Percentiles rank a stretch among this genome's conserved stretches.
Conservation (phyloP, 306 rosid genomes). For the Glycine latifolia region DNA sequence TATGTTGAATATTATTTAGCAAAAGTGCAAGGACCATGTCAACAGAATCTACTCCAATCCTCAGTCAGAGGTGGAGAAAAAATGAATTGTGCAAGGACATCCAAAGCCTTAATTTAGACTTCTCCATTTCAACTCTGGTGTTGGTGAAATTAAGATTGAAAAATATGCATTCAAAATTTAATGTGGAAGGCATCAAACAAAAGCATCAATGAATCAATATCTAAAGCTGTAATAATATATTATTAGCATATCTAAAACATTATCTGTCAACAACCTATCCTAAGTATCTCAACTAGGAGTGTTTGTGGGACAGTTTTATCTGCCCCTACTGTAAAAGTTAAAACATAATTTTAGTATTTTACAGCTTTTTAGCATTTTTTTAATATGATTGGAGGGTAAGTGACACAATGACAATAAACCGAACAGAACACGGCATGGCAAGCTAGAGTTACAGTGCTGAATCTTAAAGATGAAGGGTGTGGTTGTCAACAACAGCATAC, state of each 20-base stretch:
- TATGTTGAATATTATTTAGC: slow-evolving; percentile 18
- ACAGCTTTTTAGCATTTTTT: not conserved
- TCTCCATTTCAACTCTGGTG: slow-evolving; percentile 10
- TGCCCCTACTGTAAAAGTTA: not conserved
- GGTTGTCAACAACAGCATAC: no score
- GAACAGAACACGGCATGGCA: not conserved
- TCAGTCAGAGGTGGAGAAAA: not conserved
- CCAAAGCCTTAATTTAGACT: slow-evolving; percentile 9
- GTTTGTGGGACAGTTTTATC: not conserved
- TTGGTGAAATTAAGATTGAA: not conserved
- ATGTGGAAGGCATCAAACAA: not conserved
- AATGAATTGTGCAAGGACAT: slow-evolving; percentile 19
- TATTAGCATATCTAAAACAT: not conserved
- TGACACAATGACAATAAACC: not conserved
- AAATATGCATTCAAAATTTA: slow-evolving; percentile 13
- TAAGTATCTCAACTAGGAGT: not conserved
- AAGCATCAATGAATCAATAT: slow-evolving; percentile 16
- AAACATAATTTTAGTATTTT: not conserved
- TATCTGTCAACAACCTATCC: slow-evolving; percentile 4
- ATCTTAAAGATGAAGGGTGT: no score
- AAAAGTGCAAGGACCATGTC: not conserved
- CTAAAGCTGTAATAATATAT: not conserved
- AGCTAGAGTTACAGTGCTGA: not conserved
- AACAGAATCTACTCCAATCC: slow-evolving; percentile 34
- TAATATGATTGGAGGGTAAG: not conserved